These are phyloP conservation scores for Amborella trichopoda DNA, from an alignment of 164 flowering plant species.

Conservation along the genomic window DNA sequence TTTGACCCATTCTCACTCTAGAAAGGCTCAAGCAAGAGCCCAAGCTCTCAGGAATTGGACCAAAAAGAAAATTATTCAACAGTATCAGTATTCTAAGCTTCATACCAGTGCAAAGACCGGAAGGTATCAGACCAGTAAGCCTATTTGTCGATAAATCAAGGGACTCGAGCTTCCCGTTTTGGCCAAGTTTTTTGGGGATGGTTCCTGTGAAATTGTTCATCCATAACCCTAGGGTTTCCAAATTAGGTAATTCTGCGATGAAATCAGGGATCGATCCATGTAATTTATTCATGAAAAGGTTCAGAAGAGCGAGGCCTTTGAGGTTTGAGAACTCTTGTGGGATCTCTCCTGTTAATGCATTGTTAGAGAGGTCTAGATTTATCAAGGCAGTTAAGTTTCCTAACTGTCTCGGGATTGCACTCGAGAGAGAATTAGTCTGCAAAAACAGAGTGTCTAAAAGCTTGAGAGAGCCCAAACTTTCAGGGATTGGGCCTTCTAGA, in stretches of 20 bases:
- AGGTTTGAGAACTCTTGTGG: constrained; percentile 60
- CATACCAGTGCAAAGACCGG: constrained; percentile 39
- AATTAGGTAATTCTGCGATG: constrained; percentile 45
- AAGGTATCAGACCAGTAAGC: constrained; percentile 86
- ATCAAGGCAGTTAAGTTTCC: constrained; percentile 63
- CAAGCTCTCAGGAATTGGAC: constrained; percentile 65
- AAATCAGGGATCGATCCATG: constrained; percentile 86
- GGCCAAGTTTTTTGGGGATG: constrained; percentile 64
- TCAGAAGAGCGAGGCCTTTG: constrained; percentile 44
- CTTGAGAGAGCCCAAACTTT: constrained; percentile 54
- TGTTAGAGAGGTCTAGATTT: constrained; percentile 72
- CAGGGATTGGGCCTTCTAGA: constrained; percentile 64
- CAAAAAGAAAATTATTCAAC: constrained; percentile 67
- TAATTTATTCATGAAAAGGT: constrained; percentile 76
- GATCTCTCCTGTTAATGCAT: constrained; percentile 72
- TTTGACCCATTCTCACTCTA: constrained; percentile 72
- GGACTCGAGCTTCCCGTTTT: constrained; percentile 42
- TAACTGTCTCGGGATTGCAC: constrained; percentile 55
- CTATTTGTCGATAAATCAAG: constrained; percentile 88
- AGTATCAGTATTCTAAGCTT: constrained; percentile 59
- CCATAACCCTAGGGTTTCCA: constrained; percentile 62
- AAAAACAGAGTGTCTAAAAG: constrained; percentile 56
- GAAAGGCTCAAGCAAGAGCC: constrained; percentile 60
- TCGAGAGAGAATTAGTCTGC: constrained; percentile 53
- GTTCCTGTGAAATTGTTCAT: constrained; percentile 88